Percentiles rank a stretch among this genome's conserved stretches.
Conservation (phyloP, 1,284 basidiomycete species). For the Leccinum subrobustum region DNA sequence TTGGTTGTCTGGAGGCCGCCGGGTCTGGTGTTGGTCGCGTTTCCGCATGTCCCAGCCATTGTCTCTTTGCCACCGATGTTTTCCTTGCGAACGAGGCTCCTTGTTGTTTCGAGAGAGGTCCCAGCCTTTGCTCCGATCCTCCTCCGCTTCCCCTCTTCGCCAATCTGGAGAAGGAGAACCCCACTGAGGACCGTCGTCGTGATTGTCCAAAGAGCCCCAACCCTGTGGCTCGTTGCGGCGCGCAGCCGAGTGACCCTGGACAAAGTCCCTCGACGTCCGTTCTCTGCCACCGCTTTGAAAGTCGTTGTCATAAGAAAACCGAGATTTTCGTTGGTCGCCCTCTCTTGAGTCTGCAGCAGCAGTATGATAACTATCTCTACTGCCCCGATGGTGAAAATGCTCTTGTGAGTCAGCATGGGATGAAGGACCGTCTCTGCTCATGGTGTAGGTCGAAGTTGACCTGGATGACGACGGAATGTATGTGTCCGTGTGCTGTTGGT, state of each 20-base stretch:
- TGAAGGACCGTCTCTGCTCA: conserved; percentile 49
- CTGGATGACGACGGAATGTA: conserved; percentile 47
- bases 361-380: conserved; percentile 51
- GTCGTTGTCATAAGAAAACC: conserved; percentile 37
- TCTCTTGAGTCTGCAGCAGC: conserved; percentile 40
- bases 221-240: conserved; percentile 43
- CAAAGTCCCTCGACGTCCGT: conserved; percentile 46
- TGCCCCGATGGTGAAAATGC: conserved; percentile 49
- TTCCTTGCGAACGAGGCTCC: conserved; percentile 31
- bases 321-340: conserved; percentile 44
- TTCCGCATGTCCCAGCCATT: conserved; percentile 40
- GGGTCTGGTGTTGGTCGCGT: conserved; percentile 33
- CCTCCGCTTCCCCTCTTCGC: conserved; percentile 31
- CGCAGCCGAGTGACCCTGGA: conserved; percentile 41
- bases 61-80: conserved; percentile 37
- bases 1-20: conserved; percentile 29
- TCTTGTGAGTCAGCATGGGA: conserved; percentile 53
- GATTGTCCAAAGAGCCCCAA: conserved; percentile 38
- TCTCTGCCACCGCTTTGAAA: conserved; percentile 41
- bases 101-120: conserved; percentile 25
- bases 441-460: conserved; percentile 39
- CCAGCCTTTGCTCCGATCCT: conserved; percentile 33
- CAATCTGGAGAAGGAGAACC: conserved; percentile 45
- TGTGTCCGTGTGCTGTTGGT: conserved; percentile 48
- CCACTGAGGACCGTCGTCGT: conserved; percentile 39